Conservation (phyloP, 1,139 yeast genomes). For the Kurtzmaniella quercitrusa region DNA sequence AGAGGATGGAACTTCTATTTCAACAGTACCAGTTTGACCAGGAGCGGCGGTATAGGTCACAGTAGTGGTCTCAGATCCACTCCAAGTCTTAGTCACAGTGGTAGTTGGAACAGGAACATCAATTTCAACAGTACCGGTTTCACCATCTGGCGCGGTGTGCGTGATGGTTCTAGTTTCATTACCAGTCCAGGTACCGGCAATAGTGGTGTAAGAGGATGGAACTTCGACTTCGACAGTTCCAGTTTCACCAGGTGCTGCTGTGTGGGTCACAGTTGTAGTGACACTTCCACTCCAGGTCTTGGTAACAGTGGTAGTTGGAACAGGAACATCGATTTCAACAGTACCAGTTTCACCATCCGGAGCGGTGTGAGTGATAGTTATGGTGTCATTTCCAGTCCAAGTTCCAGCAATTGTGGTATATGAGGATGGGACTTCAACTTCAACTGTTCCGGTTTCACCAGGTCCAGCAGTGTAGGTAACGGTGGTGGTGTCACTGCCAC, state of each 20-base stretch:
- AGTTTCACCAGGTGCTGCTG: conserved; percentile 3
- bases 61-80: neutral
- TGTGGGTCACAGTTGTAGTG: neutral
- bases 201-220: neutral
- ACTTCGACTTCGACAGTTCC: conserved; percentile 1
- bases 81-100: conserved; percentile 4
- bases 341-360: conserved; percentile 13
- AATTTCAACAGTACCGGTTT: conserved; percentile 1
- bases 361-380: conserved; percentile 6
- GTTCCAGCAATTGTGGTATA: conserved; percentile 9
- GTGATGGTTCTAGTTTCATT: neutral
- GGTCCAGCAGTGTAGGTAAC: conserved; percentile 5
- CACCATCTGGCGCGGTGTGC: conserved; percentile 1
- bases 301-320: conserved; percentile 3
- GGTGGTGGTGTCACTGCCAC: conserved; percentile 3
- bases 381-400: conserved; percentile 9
- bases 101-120: conserved; percentile 3
- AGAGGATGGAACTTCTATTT: conserved; percentile 10
- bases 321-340: conserved; percentile 14
- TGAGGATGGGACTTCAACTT: conserved; percentile 12
- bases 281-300: conserved; percentile 4
- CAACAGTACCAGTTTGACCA: conserved; percentile 7
- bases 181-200: neutral
- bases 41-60: neutral
- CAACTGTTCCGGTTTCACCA: conserved; percentile 6